Evolutionary conservation across 345 rosid genomes (phyloP).

Genomic region (Eucalyptus rudis): DNA sequence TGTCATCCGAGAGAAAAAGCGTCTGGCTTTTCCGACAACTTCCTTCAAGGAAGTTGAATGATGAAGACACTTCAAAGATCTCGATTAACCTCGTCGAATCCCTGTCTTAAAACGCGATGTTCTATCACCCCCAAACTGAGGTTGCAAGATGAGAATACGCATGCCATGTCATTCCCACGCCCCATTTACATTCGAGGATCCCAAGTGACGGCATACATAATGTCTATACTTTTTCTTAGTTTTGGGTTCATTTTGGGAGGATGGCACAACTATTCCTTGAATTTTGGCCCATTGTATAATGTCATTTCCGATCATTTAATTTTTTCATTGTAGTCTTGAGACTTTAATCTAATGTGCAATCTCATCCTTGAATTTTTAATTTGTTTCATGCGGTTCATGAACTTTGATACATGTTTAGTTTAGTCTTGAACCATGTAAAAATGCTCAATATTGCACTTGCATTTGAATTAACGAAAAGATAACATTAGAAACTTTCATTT

Average conservation of each 20-base stretch:
- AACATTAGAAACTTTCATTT: neutral
- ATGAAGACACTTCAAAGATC: neutral
- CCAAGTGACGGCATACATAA: too few species aligned
- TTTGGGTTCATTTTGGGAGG: neutral
- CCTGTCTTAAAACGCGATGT: neutral
- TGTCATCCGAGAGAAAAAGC: neutral
- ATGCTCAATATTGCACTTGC: neutral
- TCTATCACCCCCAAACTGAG: neutral
- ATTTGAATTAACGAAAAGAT: too few species aligned
- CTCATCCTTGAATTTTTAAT: neutral
- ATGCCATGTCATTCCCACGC: neutral
- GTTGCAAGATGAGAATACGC: neutral
- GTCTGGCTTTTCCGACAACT: neutral
- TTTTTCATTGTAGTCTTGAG: too few species aligned
- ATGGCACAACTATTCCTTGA: neutral
- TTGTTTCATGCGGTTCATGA: neutral
- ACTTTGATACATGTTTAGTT: neutral
- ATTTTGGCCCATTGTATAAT: too few species aligned
- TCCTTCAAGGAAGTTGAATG: neutral
- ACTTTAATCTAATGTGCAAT: rapidly evolving
- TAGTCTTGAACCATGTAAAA: neutral
- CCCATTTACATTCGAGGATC: neutral
- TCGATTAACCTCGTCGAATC: neutral
- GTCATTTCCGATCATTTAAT: too few species aligned
- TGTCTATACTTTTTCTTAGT: neutral